Conservation (phyloP, 2,329 filamentous ascomycete species). For the Cladosporium halotolerans region DNA sequence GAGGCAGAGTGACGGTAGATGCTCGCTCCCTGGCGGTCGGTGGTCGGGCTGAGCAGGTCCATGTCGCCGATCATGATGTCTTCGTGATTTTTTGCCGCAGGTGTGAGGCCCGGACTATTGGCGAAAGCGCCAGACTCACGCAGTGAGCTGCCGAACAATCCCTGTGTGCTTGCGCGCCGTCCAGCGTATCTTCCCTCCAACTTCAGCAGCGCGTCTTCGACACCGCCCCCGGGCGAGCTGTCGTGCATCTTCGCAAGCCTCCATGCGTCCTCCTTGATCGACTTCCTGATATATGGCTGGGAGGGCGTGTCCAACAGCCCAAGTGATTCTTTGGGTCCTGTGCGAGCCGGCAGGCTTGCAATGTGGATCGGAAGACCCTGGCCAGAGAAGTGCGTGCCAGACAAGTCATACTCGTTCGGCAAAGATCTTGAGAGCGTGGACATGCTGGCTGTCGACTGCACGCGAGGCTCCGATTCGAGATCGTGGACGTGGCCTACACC, state of each 20-base stretch:
- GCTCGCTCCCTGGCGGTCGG: slow-evolving; percentile 30
- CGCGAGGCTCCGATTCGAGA: slow-evolving; percentile 35
- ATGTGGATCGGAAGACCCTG: slow-evolving; percentile 13
- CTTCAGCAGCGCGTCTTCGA: slow-evolving; percentile 88
- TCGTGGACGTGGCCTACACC: slow-evolving; percentile 43
- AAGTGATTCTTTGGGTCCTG: slow-evolving; percentile 23
- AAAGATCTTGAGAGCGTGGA: slow-evolving; percentile 18
- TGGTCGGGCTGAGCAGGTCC: slow-evolving; percentile 20
- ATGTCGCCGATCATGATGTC: slow-evolving; percentile 8
- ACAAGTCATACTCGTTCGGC: slow-evolving; percentile 13
- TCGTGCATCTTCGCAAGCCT: slow-evolving; percentile 84
- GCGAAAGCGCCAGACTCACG: neutral
- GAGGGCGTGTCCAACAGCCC: slow-evolving; percentile 40
- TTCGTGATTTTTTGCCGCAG: neutral
- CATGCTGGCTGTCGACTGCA: slow-evolving; percentile 35
- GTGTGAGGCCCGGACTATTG: neutral
- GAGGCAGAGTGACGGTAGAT: slow-evolving; percentile 27
- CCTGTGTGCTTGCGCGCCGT: slow-evolving; percentile 6
- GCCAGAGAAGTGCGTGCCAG: slow-evolving; percentile 17
- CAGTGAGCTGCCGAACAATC: neutral
- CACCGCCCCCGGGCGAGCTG: slow-evolving; percentile 67
- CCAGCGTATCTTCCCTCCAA: slow-evolving; percentile 62
- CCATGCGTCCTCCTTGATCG: slow-evolving; percentile 83
- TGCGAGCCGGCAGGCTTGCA: slow-evolving; percentile 8
- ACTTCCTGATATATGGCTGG: slow-evolving; percentile 53